phyloP scores from a whole-genome alignment of 169 alveolate species.

The Cardiosporidium cionae region DNA sequence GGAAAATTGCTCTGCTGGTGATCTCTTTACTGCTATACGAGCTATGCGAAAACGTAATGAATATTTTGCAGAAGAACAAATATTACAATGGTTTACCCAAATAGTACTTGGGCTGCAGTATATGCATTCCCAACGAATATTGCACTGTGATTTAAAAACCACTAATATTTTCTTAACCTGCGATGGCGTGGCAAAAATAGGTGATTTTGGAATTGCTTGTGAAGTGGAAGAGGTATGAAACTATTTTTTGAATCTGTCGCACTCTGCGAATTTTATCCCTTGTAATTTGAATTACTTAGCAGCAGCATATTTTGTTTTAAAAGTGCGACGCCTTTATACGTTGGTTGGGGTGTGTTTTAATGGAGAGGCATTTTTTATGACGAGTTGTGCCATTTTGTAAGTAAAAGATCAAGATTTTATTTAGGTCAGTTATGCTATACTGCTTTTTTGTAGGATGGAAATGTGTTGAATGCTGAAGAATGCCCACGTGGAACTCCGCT shows the following conservation, averaged over 20 bases:
- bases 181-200: slow-evolving; percentile 64
- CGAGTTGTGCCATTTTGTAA: slow-evolving; percentile 82
- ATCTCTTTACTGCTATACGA: neutral
- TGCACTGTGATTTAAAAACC: slow-evolving; percentile 86
- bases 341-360: too few species aligned
- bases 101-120: slow-evolving; percentile 72
- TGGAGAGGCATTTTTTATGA: neutral
- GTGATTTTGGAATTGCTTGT: slow-evolving; percentile 89
- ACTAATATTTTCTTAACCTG: slow-evolving; percentile 78
- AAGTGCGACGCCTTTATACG: too few species aligned
- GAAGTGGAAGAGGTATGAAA: slow-evolving; percentile 56
- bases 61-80: neutral
- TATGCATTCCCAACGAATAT: slow-evolving; percentile 78
- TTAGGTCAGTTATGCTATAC: too few species aligned
- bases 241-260: neutral
- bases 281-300: neutral
- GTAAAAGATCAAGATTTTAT: too few species aligned
- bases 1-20: neutral
- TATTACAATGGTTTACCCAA: slow-evolving; percentile 62
- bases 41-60: too few species aligned
- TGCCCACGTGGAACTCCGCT: slow-evolving; percentile 98
- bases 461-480: too few species aligned
- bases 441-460: too few species aligned
- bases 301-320: neutral
- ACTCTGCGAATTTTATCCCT: neutral